phyloP scores from a whole-genome alignment of 2,329 filamentous ascomycete species.

The Tolypocladium guangdongense region DNA sequence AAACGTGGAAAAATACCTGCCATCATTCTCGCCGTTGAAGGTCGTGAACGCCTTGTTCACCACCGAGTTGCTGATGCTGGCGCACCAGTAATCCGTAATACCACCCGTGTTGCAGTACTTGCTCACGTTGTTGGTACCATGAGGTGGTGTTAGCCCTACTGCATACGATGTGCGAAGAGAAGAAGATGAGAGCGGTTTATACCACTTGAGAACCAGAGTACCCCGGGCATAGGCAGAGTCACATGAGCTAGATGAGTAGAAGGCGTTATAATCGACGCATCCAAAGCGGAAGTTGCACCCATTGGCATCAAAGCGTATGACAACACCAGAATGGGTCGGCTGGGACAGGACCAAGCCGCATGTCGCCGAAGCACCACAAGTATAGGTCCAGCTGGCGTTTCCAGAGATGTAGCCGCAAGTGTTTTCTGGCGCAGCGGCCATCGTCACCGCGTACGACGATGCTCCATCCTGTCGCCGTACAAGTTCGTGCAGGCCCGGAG shows the following conservation, averaged over 20 bases:
- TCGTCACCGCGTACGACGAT: slow-evolving; percentile 11
- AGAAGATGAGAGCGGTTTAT: background rate
- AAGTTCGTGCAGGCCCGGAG: slow-evolving; percentile 23
- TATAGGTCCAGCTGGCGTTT: slow-evolving; percentile 25
- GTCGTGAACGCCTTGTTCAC: slow-evolving; percentile 28
- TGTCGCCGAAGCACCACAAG: slow-evolving; percentile 21
- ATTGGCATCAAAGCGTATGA: slow-evolving; percentile 29
- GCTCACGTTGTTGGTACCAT: slow-evolving; percentile 22
- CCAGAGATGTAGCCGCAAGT: slow-evolving; percentile 39
- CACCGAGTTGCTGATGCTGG: slow-evolving; percentile 18
- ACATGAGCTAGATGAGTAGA: slow-evolving; percentile 25
- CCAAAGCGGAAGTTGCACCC: slow-evolving; percentile 22
- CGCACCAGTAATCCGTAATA: slow-evolving; percentile 35
- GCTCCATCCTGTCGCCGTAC: slow-evolving; percentile 6
- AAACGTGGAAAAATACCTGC: background rate
- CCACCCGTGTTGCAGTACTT: slow-evolving; percentile 35
- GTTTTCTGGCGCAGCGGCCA: slow-evolving; percentile 32
- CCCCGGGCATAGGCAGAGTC: slow-evolving; percentile 28
- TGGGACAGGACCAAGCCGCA: slow-evolving; percentile 30
- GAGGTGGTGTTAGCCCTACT: background rate
- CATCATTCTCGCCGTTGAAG: slow-evolving; percentile 22
- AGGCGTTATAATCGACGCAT: slow-evolving; percentile 28
- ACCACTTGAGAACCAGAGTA: slow-evolving; percentile 35
- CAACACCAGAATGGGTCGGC: slow-evolving; percentile 18
- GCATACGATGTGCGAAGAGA: background rate